Conservation (phyloP, 2,329 filamentous ascomycete genomes). For the Verticillium longisporum region DNA sequence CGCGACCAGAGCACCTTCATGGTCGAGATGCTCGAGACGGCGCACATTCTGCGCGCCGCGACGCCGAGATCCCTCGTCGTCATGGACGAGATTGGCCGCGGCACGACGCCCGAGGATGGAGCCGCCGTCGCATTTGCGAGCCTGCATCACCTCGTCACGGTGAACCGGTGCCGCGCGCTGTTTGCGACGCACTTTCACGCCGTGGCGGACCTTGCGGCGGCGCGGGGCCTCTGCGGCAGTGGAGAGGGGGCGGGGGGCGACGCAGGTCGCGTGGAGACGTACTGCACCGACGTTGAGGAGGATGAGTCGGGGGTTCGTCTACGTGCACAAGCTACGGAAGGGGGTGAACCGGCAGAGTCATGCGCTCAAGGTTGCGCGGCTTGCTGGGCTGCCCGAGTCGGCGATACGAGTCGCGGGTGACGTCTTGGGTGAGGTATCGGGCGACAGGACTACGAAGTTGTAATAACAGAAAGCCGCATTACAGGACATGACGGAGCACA, state of each 20-base stretch:
- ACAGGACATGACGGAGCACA: background rate
- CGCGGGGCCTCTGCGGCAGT: constrained; percentile 33
- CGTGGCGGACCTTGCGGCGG: constrained; percentile 67
- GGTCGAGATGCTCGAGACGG: constrained; percentile 98
- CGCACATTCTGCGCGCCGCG: constrained; percentile 78
- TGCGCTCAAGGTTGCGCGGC: constrained; percentile 84
- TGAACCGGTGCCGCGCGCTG: constrained; percentile 72
- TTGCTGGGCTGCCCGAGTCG: constrained; percentile 73
- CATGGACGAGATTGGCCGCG: constrained; percentile 96
- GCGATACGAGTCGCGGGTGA: constrained; percentile 62
- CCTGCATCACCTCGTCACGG: constrained; percentile 71
- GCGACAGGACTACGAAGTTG: constrained; percentile 2
- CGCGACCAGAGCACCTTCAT: constrained; percentile 96
- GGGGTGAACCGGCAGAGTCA: constrained; percentile 86
- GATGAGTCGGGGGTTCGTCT: constrained; percentile 68
- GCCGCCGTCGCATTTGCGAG: constrained; percentile 85
- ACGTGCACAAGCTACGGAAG: constrained; percentile 72
- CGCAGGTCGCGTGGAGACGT: constrained; percentile 51
- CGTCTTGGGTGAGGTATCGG: constrained; percentile 34
- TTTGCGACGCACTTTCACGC: constrained; percentile 95
- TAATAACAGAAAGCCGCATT: background rate
- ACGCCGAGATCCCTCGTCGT: constrained; percentile 85
- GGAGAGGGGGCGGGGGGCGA: constrained; percentile 22
- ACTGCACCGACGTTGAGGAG: constrained; percentile 86
- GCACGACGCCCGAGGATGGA: constrained; percentile 90